Conservation (phyloP, 257 asterid genomes). For the Scutellaria barbata region DNA sequence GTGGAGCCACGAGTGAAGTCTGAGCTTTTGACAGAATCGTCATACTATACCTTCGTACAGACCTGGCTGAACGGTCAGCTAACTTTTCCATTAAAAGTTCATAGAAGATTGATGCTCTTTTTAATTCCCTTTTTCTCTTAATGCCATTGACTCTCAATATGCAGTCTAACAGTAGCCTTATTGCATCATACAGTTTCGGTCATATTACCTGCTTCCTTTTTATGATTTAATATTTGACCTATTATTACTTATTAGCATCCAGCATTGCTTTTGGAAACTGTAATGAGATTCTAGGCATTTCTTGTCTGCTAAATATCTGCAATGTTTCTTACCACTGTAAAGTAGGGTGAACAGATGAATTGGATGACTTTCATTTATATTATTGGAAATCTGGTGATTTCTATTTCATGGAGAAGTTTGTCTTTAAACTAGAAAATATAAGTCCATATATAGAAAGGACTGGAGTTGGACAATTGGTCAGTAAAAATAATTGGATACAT, state of each 20-base stretch:
- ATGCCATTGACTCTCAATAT: neutral
- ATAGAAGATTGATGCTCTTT: neutral
- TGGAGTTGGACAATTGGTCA: neutral
- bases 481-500: neutral
- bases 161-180: constrained; percentile 8
- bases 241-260: neutral
- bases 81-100: constrained; percentile 20
- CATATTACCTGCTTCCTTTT: constrained; percentile 9
- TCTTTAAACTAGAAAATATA: neutral
- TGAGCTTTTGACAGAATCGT: constrained; percentile 75
- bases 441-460: neutral
- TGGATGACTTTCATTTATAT: neutral
- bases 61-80: constrained; percentile 80
- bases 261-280: constrained; percentile 14
- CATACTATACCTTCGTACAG: constrained; percentile 70
- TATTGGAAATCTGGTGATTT: constrained; percentile 14
- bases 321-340: neutral
- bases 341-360: neutral
- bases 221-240: constrained; percentile 14
- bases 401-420: neutral
- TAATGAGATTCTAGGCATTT: neutral
- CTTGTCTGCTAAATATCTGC: neutral
- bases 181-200: neutral
- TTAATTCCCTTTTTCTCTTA: neutral
- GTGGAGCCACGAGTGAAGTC: constrained; percentile 87